These are phyloP conservation scores for Fusarium sp. DNA, from an alignment of 2,329 filamentous ascomycete genomes.

Conservation along the genomic window DNA sequence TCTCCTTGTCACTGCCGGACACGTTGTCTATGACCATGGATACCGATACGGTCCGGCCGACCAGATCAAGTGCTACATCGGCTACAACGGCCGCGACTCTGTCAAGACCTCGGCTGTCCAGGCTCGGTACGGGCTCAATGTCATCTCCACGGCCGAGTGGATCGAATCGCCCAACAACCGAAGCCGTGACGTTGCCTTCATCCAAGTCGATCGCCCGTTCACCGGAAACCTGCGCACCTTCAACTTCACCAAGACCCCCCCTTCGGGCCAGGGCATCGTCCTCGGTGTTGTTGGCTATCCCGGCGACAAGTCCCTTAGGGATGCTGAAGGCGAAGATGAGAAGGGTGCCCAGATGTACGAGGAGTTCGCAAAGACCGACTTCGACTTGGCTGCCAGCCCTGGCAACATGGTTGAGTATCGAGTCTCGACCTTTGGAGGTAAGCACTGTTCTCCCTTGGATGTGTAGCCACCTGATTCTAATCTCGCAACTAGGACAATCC, in stretches of 20 bases:
- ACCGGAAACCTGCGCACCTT: slow-evolving; percentile 39
- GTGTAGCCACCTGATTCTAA: neutral
- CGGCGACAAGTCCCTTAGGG: slow-evolving; percentile 37
- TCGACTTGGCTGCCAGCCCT: slow-evolving; percentile 33
- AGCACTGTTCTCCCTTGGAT: neutral
- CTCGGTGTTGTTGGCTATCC: slow-evolving; percentile 50
- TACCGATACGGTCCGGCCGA: slow-evolving; percentile 29
- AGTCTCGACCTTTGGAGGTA: slow-evolving; percentile 45
- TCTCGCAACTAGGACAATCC: slow-evolving; percentile 38
- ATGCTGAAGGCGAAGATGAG: slow-evolving; percentile 17
- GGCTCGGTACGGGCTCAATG: neutral
- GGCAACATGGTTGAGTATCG: slow-evolving; percentile 46
- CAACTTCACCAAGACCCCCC: slow-evolving; percentile 32
- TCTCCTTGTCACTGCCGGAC: slow-evolving; percentile 38
- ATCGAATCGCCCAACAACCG: slow-evolving; percentile 22
- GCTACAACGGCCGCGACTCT: slow-evolving; percentile 42
- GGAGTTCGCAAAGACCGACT: slow-evolving; percentile 38
- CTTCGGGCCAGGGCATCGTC: neutral
- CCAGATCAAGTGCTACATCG: slow-evolving; percentile 48
- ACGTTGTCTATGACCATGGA: slow-evolving; percentile 40
- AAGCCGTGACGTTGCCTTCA: slow-evolving; percentile 39
- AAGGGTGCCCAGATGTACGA: slow-evolving; percentile 49
- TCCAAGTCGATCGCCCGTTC: slow-evolving; percentile 41
- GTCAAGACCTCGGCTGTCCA: neutral
- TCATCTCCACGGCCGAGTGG: slow-evolving; percentile 40